Conservation (phyloP, 2,329 filamentous ascomycete genomes). For the Ilyonectria robusta region DNA sequence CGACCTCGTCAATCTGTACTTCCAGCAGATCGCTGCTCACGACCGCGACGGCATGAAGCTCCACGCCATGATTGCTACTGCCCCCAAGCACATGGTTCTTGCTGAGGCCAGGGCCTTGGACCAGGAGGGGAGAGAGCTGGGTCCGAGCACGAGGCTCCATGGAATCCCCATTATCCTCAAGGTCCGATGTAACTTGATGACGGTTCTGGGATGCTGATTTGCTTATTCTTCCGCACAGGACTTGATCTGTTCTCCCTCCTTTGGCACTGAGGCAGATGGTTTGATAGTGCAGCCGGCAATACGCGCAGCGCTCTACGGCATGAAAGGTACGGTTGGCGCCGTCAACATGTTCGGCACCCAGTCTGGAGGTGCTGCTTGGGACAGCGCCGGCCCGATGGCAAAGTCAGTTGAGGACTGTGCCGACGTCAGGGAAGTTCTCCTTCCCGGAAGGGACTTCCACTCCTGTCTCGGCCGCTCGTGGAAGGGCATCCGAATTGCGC, state of each 20-base stretch:
- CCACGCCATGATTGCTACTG: constrained; percentile 4
- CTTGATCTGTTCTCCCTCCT: too few species aligned
- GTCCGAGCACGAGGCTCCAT: constrained; percentile 1
- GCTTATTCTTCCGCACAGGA: too few species aligned
- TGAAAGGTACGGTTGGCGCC: constrained; percentile 38
- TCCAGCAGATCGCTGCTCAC: constrained; percentile 12
- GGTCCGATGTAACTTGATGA: background rate
- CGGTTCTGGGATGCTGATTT: too few species aligned
- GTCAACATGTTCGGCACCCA: constrained; percentile 16
- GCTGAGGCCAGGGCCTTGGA: constrained; percentile 12
- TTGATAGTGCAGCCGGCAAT: constrained; percentile 37
- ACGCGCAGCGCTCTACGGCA: constrained; percentile 40
- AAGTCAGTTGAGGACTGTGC: constrained; percentile 19
- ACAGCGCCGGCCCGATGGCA: constrained; percentile 22
- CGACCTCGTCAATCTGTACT: constrained; percentile 1
- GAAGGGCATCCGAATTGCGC: constrained; percentile 12
- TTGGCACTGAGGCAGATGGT: constrained; percentile 49
- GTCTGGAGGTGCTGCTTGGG: constrained; percentile 10
- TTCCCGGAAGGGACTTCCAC: constrained; percentile 1
- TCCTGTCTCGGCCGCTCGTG: constrained; percentile 3
- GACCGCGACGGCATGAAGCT: constrained; percentile 10
- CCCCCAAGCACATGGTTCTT: background rate
- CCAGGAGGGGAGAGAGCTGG: background rate
- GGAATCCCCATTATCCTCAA: constrained; percentile 21
- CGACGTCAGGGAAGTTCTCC: constrained; percentile 15